Conservation (phyloP, 768 basidiomycete genomes). For the Kwoniella dejecticola region DNA sequence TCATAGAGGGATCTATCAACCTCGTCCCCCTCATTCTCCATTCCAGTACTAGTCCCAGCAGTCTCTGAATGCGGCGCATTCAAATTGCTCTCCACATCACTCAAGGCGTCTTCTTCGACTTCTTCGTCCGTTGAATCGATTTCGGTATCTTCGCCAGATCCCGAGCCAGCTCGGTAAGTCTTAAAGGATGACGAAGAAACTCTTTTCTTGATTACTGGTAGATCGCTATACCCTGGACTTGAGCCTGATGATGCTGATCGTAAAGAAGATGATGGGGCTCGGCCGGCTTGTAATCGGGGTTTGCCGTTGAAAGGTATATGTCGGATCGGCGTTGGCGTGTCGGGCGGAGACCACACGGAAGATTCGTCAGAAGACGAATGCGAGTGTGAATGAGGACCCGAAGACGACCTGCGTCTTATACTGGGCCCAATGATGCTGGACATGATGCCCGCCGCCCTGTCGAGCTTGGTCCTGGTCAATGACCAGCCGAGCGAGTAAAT, state of each 20-base stretch:
- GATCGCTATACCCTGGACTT: not conserved
- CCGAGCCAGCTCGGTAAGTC: not conserved
- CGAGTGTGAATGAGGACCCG: not conserved
- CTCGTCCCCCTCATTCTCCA: conserved; percentile 15
- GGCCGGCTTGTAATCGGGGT: conserved; percentile 10
- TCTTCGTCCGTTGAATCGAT: conserved; percentile 8
- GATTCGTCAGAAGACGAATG: conserved; percentile 6
- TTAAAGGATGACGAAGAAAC: conserved; percentile 4
- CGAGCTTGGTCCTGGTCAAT: not conserved
- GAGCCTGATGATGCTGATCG: not conserved
- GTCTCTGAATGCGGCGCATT: conserved; percentile 3
- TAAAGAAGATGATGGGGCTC: not conserved
- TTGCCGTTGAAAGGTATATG: conserved; percentile 2
- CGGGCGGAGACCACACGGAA: conserved; percentile 17
- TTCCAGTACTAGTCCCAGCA: not conserved
- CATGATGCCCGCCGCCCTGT: not conserved
- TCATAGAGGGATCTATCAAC: conserved; percentile 11
- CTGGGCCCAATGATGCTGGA: not conserved
- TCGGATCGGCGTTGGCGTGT: conserved; percentile 22
- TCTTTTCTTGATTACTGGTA: conserved; percentile 8
- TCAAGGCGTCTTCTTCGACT: conserved; percentile 9
- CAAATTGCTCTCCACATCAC: conserved; percentile 18
- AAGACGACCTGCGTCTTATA: conserved; percentile 20
- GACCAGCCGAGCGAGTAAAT: too few species aligned
- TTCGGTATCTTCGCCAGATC: not conserved